These are phyloP conservation scores for Magnusiomyces paraingens DNA, from an alignment of 1,139 yeast genomes.

Conservation along the genomic window DNA sequence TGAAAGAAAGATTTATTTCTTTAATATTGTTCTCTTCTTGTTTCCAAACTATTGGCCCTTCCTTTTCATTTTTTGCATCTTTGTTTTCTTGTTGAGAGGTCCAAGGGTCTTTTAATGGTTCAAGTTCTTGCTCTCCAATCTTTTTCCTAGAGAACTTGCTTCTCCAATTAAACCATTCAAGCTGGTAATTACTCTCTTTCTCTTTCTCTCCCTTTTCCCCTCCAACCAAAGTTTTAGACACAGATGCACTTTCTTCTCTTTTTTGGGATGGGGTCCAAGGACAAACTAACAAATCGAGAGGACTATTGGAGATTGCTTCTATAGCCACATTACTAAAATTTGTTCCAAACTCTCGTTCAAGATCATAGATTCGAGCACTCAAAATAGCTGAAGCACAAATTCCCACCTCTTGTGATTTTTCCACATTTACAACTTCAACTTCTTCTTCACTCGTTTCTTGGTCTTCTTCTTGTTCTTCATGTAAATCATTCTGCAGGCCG, in stretches of 20 bases:
- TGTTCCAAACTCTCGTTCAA: neutral
- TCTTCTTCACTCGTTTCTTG: too few species aligned
- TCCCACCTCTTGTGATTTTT: too few species aligned
- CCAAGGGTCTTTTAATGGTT: neutral
- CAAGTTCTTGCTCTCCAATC: neutral
- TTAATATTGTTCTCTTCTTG: neutral
- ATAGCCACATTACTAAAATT: neutral
- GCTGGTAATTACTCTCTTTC: neutral
- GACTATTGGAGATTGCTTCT: neutral
- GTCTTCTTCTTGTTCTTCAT: too few species aligned
- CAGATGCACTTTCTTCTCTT: neutral
- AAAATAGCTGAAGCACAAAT: too few species aligned
- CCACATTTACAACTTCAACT: too few species aligned
- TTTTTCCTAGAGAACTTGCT: neutral
- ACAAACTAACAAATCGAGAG: neutral
- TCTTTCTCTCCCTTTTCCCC: neutral
- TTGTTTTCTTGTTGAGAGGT: neutral
- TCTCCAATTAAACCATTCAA: neutral
- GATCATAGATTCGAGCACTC: neutral
- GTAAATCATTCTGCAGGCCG: too few species aligned
- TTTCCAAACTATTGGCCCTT: neutral
- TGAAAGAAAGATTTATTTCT: neutral
- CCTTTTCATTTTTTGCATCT: neutral
- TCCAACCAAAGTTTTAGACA: too few species aligned
- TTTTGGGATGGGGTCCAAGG: neutral